Percentiles rank a stretch among this genome's conserved stretches.
Conservation (phyloP, 2,329 filamentous ascomycete species). For the Thielaviopsis populi region DNA sequence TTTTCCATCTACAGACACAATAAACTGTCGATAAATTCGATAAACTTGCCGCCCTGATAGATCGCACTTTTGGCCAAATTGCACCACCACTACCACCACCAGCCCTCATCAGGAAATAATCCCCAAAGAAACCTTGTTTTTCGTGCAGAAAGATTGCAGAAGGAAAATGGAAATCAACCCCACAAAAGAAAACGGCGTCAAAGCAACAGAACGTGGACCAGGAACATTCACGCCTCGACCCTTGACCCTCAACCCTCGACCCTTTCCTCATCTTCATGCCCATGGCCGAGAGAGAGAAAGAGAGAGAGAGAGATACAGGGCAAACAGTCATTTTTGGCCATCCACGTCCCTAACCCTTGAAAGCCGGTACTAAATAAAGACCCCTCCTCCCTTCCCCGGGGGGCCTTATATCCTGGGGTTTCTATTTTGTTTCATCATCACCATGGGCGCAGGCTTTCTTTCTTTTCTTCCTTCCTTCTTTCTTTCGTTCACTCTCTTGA, state of each 20-base stretch:
- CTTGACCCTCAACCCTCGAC: neutral
- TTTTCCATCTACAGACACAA: too few species aligned
- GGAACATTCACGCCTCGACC: neutral
- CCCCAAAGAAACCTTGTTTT: neutral
- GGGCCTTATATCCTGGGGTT: neutral
- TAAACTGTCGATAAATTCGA: too few species aligned
- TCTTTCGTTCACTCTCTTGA: too few species aligned
- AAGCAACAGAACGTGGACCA: neutral
- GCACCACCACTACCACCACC: too few species aligned
- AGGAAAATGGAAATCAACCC: too few species aligned
- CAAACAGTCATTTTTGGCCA: too few species aligned
- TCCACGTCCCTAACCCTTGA: neutral
- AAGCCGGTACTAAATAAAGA: neutral
- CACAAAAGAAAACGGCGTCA: neutral
- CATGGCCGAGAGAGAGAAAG: neutral
- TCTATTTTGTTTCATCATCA: neutral
- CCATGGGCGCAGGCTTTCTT: neutral
- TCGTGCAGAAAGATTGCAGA: too few species aligned
- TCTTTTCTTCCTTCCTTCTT: neutral
- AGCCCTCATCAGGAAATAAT: neutral
- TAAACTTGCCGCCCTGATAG: too few species aligned
- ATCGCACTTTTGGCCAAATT: neutral
- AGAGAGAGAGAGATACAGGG: too few species aligned
- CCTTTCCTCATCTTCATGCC: neutral
- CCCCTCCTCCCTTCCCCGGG: neutral